Base-by-base conservation (phyloP, 257 asterid species). In the Marsdenia floribunda region DNA sequence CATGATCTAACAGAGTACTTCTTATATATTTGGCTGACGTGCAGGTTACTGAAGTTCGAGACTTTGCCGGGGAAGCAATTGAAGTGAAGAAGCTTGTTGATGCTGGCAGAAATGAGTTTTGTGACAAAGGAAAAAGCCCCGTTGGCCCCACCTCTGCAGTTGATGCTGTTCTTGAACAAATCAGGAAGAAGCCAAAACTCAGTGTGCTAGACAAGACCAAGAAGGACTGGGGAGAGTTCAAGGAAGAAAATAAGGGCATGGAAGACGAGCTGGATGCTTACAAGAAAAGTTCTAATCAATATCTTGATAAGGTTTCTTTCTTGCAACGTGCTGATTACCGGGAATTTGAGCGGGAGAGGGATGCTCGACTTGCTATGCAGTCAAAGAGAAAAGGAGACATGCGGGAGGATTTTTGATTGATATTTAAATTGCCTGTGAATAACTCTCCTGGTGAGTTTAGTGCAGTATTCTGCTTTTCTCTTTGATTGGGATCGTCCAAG, bases 141-240 rank as follows among this genome's bases (percentile, higher is more conserved):
- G 92, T 84, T 47, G 85, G 90, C 54, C 44, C 93, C 40, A 26
- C 87, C 58, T 94, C 96, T 68, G 97, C 97, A 6, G 97, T 94
- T 46, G 99, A 94, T 61, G 94, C 90, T 33, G 82, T 92, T 76
- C 89, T 94, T 73, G 99, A 94, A 73, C 99, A 94, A 82, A 92
- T 94, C 6, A 94, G 80, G 77, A 92, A 94, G 97, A 94, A 94
- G 80, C 90, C 87, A 35, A 94, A 90, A 79, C 96, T 94, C 6
- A 92, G 96, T 50, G 99, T 92, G 37, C 96, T 94, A 33, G 99
- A 94, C 65, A 94, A 94, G 90, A 88, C 99, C 18, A 94, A 90
- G 87, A 90, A 88, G 83, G 99, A 92, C 82, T 94, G 99, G 98
- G 97, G 94, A 12, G 99, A 89, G 84, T 94, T 83, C 89, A 94